Base-by-base conservation (phyloP, 345 rosid genomes). In the Gossypium anomalum region DNA sequence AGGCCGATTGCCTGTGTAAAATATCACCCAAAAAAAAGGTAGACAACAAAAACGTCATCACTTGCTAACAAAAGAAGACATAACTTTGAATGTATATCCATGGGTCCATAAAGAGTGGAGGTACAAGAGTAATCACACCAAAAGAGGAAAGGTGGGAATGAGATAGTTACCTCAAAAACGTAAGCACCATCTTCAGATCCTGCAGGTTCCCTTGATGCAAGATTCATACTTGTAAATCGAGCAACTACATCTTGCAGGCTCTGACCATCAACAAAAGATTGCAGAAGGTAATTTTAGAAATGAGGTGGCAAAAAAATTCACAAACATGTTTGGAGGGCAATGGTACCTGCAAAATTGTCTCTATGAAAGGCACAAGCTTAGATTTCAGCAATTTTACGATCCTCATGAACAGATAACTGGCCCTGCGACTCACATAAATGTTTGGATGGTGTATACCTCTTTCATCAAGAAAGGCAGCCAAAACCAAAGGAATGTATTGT, bases 361-460 rank as follows among this genome's bases (percentile, higher is more conserved):
- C 99, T 70, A 92, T 88, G 82, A 78, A 89, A 65, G 98, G 97
- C 71, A 92, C 90, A 79, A 95, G 98, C 83, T 93, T 90, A 53
- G 94, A 82, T 84, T 95, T 95, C 75, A 92, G 80, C 74, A 86
- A 72, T 81, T 86, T 95, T 80, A 92, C 99, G 2, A 89, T 88
- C 82, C 96, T 89, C 98, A 88, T 91, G 81, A 95, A 95, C 78
- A 92, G 84, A 82, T 95, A 92, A 80, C 94, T 84, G 17, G 97
- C 97, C 87, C 99, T 91, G 52, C 87, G 88, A 76, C 96, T 87
- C 72, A 95, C 98, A 73, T 86, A 85, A 70, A 84, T 12, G 69
- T 92, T 95, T 57, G 85, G 87, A 83, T 95, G 99, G 83, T 86
- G 96, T 83, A 92, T 86, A 75, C 98, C 99, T 82, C 99, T 95